Percentiles rank a stretch among this genome's conserved stretches.
These are phyloP conservation scores for Aspergillus hiratsukae DNA, from an alignment of 2,329 filamentous ascomycete species.

Conservation along the genomic window DNA sequence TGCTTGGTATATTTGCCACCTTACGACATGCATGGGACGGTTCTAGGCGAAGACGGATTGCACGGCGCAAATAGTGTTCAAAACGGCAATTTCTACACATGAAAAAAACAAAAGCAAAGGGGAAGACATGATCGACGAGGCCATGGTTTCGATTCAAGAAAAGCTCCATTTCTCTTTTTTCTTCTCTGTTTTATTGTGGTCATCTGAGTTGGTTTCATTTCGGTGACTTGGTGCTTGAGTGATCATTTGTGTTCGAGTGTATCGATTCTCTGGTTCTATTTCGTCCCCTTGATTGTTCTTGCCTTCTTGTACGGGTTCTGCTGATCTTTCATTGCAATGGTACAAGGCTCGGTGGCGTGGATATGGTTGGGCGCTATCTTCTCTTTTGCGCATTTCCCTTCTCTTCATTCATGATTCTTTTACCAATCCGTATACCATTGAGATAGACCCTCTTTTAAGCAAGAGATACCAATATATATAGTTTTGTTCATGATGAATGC, in stretches of 20 bases:
- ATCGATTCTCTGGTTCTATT: conserved; percentile 18
- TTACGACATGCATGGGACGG: conserved; percentile 41
- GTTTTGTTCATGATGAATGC: conserved; percentile 20
- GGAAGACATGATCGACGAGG: conserved; percentile 1
- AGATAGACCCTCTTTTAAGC: conserved; percentile 37
- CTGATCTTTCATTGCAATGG: conserved; percentile 21
- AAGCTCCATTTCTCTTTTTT: conserved; percentile 5
- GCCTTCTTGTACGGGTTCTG: conserved; percentile 9
- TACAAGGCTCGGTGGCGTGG: conserved; percentile 28
- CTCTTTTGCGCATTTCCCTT: conserved; percentile 30
- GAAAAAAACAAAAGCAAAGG: conserved; percentile 7
- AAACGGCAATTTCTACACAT: conserved; percentile 16
- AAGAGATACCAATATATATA: conserved; percentile 40
- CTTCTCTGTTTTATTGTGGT: conserved; percentile 9
- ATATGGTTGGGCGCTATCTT: conserved; percentile 33
- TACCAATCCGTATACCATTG: conserved; percentile 26
- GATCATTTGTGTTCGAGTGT: conserved; percentile 15
- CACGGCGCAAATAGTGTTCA: conserved; percentile 33
- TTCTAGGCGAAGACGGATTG: conserved; percentile 38
- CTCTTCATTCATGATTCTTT: conserved; percentile 21
- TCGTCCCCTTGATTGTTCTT: conserved; percentile 6
- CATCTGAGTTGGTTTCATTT: conserved; percentile 1
- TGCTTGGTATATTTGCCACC: conserved; percentile 30
- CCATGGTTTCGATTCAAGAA: conserved; percentile 4
- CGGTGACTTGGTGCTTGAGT: conserved; percentile 17